phyloP scores from a whole-genome alignment of 371 early-diverging fungal genomes.

The Phascolomyces articulosus region DNA sequence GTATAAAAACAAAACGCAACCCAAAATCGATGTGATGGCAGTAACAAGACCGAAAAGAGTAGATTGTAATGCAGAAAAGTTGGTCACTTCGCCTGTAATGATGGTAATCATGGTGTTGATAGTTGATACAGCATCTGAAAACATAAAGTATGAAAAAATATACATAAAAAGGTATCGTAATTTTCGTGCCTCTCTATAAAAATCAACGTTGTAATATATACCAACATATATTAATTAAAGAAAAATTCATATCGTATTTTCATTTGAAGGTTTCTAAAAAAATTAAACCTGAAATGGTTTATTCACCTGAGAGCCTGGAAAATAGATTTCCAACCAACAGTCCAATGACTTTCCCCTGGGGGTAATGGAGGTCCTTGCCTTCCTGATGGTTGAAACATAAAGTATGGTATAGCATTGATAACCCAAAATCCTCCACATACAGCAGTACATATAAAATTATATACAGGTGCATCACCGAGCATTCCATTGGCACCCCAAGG shows the following conservation, averaged over 20 bases:
- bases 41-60: slow-evolving; percentile 47
- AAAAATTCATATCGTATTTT: too few species aligned
- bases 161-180: slow-evolving; percentile 55
- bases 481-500: slow-evolving; percentile 29
- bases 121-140: slow-evolving; percentile 63
- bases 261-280: too few species aligned
- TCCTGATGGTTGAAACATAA: slow-evolving; percentile 37
- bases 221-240: neutral
- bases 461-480: slow-evolving; percentile 46
- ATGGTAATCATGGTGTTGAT: slow-evolving; percentile 46
- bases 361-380: slow-evolving; percentile 47
- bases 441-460: slow-evolving; percentile 45
- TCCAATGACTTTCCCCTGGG: slow-evolving; percentile 29
- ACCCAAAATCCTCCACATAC: slow-evolving; percentile 52
- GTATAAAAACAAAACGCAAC: slow-evolving; percentile 50
- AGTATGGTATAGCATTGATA: slow-evolving; percentile 49
- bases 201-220: neutral
- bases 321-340: slow-evolving; percentile 53
- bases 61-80: slow-evolving; percentile 38
- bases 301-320: slow-evolving; percentile 31
- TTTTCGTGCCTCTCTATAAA: slow-evolving; percentile 43
- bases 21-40: slow-evolving; percentile 49
- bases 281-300: too few species aligned
- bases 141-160: slow-evolving; percentile 61
- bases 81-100: slow-evolving; percentile 45